Percentiles rank a stretch among this genome's conserved stretches.
phyloP scores from a whole-genome alignment of 2,329 filamentous ascomycete species.

The Akanthomyces muscarius region DNA sequence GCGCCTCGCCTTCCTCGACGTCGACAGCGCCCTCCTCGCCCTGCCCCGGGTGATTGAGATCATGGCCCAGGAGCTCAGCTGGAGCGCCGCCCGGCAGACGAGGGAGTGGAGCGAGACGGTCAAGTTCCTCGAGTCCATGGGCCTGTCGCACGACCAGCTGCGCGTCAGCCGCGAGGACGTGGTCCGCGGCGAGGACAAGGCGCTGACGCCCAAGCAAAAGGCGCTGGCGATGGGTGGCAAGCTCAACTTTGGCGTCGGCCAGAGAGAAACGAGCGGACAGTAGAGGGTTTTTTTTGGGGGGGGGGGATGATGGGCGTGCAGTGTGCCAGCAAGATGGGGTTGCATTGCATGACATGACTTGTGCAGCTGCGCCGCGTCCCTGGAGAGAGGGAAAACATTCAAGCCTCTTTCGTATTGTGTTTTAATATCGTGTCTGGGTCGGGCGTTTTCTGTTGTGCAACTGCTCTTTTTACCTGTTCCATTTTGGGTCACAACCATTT shows the following conservation, averaged over 20 bases:
- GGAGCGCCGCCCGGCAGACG: slow-evolving; percentile 57
- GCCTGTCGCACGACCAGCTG: slow-evolving; percentile 26
- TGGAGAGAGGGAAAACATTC: background rate
- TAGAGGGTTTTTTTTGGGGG: background rate
- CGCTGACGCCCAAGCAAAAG: slow-evolving; percentile 10
- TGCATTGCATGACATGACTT: background rate
- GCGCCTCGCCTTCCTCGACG: slow-evolving; percentile 71
- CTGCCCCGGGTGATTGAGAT: slow-evolving; percentile 68
- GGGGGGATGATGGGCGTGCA: too few species aligned
- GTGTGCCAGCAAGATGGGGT: too few species aligned
- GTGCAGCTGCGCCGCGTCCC: background rate
- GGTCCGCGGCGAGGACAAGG: slow-evolving; percentile 5
- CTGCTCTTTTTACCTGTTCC: background rate
- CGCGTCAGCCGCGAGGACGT: slow-evolving; percentile 27
- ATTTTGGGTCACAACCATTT: background rate
- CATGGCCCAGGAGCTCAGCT: slow-evolving; percentile 66
- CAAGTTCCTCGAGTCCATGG: slow-evolving; percentile 43
- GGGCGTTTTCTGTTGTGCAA: background rate
- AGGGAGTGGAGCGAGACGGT: slow-evolving; percentile 51
- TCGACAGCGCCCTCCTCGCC: slow-evolving; percentile 64
- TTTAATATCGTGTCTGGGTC: background rate
- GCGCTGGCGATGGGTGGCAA: slow-evolving; percentile 10
- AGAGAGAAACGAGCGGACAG: slow-evolving; percentile 2
- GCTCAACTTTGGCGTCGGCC: slow-evolving; percentile 16
- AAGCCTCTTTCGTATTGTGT: background rate